Evolutionary conservation across 2,329 filamentous ascomycete genomes (phyloP).

Genomic region (Sclerotinia nivalis): DNA sequence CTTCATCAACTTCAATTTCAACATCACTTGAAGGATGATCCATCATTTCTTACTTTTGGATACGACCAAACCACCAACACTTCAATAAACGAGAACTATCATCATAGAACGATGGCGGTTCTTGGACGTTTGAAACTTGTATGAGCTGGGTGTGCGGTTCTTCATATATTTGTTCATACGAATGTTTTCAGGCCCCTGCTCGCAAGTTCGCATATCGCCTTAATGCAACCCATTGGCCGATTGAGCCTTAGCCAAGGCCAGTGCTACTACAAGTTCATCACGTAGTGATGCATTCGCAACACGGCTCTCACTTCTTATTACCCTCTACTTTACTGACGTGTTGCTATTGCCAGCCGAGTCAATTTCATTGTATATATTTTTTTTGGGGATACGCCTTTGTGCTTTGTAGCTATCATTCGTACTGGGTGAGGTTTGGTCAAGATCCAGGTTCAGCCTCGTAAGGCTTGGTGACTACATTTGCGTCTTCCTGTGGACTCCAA

Average conservation of each 20-base stretch:
- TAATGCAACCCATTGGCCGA: background rate
- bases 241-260: background rate
- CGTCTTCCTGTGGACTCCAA: background rate
- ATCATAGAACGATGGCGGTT: background rate
- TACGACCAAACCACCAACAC: background rate
- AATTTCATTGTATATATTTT: background rate
- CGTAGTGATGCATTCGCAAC: constrained; percentile 5
- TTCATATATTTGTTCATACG: background rate
- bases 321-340: background rate
- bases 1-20: background rate
- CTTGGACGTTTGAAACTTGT: background rate
- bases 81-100: background rate
- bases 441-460: background rate
- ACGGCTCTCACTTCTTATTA: background rate
- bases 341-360: background rate
- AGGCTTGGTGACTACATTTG: background rate
- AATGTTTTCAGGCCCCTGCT: background rate
- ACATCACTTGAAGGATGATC: background rate
- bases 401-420: background rate
- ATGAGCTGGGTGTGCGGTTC: background rate
- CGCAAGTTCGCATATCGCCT: constrained; percentile 12
- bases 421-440: background rate
- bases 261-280: background rate
- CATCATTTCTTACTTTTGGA: background rate
- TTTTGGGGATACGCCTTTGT: background rate